Base-by-base conservation (phyloP, 192 early-diverging fungal genomes). In the Coemansia sp. region DNA sequence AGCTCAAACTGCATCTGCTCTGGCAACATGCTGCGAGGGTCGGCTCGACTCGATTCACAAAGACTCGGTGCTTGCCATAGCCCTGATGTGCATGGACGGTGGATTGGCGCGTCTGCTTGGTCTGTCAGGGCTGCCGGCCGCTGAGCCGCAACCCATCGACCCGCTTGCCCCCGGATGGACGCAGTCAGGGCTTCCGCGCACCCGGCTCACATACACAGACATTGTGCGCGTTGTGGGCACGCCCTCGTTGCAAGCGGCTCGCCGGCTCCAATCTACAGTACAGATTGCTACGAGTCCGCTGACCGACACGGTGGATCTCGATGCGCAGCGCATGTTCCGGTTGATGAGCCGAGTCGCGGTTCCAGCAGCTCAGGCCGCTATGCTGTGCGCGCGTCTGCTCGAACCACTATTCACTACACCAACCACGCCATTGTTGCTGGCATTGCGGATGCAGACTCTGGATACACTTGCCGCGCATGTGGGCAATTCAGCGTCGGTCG, bases 241-340 rank as follows among this genome's bases (percentile, higher is more conserved):
- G 5, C 25, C 59, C 10, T 32, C 48, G 3, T 14, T 60, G 8
- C 62, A 37, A 14, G 59, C 63, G 2, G 37, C 53, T 48, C 15
- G 48, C 4, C 51, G 23, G 58, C 73, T 70, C 6, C 17, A 19
- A 3, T 48, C 52, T n/a, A 17, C 48, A 6, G 15, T 49, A 8
- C 17, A 35, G 17, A 17, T 19, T 22, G 17, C 17, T 7, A 22
- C 10, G 7, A 9, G 24, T 10, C n/a, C 19, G 9, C 23, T 11
- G 3, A 2, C 21, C 7, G 39, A 23, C 9, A 1, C 37, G 14
- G 24, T 14, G 39, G 73, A 70, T 39, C 66, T 55, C 67, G 73
- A 76, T 21, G 73, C 67, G 5, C 59, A 58, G 32, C 68, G 73
- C 11, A 76, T 76, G 73, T 76, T 76, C 64, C 68, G 63, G 23